These are phyloP conservation scores for Vanrija sp. DNA, from an alignment of 1,284 basidiomycete species.

Conservation along the genomic window DNA sequence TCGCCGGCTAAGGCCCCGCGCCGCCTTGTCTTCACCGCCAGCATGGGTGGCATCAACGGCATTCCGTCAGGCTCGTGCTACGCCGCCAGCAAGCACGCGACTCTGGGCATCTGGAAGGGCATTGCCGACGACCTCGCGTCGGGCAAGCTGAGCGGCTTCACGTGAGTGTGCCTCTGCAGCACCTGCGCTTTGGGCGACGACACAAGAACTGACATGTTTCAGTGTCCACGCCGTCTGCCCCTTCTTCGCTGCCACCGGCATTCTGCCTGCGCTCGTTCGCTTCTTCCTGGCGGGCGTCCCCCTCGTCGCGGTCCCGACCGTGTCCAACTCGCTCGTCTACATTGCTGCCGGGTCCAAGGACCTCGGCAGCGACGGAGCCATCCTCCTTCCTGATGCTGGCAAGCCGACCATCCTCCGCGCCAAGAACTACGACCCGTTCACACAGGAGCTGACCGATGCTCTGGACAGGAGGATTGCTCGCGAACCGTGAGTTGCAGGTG, in stretches of 20 bases:
- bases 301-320: constrained; percentile 4
- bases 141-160: constrained; percentile 8
- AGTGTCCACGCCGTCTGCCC: constrained; percentile 29
- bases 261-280: constrained; percentile 2
- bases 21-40: constrained; percentile 19
- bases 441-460: background rate
- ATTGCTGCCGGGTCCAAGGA: background rate
- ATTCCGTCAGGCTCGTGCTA: constrained; percentile 20
- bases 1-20: background rate
- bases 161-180: constrained; percentile 10
- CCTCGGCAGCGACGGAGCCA: constrained; percentile 1
- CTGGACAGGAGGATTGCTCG: background rate
- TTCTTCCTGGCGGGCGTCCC: constrained; percentile 12
- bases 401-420: constrained; percentile 1
- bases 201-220: background rate
- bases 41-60: constrained; percentile 20
- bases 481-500: background rate
- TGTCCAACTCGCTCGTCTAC: constrained; percentile 9
- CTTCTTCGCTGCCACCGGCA: constrained; percentile 18
- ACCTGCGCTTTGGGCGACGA: background rate
- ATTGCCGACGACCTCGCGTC: constrained; percentile 9
- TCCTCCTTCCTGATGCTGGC: constrained; percentile 11
- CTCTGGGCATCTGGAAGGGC: constrained; percentile 22
- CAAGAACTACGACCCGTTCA: constrained; percentile 10
- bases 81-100: constrained; percentile 20